A percentile compares a stretch with the other conserved stretches of the same genome.
Conservation (phyloP, 2,329 filamentous ascomycete genomes). For the Cercospora sesami region DNA sequence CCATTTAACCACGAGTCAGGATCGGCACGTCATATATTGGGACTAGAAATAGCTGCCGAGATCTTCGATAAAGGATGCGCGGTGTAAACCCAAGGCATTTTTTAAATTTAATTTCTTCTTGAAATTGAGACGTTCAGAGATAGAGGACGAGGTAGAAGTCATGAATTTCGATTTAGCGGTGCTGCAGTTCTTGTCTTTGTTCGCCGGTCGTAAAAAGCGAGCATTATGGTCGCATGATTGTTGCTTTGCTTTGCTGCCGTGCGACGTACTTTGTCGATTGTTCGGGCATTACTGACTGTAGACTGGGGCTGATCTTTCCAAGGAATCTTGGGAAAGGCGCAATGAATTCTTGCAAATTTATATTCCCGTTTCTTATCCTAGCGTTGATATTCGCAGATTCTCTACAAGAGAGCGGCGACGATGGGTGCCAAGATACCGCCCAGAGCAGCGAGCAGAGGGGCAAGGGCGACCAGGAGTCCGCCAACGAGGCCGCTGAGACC, state of each 20-base stretch:
- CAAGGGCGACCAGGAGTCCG: slow-evolving; percentile 10
- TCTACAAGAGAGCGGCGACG: slow-evolving; percentile 3
- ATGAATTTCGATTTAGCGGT: background rate
- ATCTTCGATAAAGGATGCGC: background rate
- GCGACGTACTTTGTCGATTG: too few relatives aligned
- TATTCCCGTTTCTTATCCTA: background rate
- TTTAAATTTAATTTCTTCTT: background rate
- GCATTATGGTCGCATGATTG: too few relatives aligned
- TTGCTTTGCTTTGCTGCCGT: too few relatives aligned
- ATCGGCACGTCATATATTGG: background rate
- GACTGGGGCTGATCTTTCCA: too few relatives aligned
- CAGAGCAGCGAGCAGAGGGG: slow-evolving; percentile 13
- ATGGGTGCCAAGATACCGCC: slow-evolving; percentile 18
- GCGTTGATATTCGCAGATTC: background rate
- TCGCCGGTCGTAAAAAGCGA: too few relatives aligned
- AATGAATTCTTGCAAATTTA: too few relatives aligned
- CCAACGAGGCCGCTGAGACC: slow-evolving; percentile 10
- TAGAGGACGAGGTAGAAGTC: background rate
- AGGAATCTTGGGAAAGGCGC: too few relatives aligned
- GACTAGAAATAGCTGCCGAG: background rate
- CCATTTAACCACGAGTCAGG: background rate
- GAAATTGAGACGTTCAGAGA: background rate
- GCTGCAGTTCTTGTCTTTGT: background rate
- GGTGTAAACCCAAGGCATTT: background rate
- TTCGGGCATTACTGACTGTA: too few relatives aligned